These are phyloP conservation scores for Tolypocladium paradoxum DNA, from an alignment of 2,329 filamentous ascomycete species.

Conservation along the genomic window DNA sequence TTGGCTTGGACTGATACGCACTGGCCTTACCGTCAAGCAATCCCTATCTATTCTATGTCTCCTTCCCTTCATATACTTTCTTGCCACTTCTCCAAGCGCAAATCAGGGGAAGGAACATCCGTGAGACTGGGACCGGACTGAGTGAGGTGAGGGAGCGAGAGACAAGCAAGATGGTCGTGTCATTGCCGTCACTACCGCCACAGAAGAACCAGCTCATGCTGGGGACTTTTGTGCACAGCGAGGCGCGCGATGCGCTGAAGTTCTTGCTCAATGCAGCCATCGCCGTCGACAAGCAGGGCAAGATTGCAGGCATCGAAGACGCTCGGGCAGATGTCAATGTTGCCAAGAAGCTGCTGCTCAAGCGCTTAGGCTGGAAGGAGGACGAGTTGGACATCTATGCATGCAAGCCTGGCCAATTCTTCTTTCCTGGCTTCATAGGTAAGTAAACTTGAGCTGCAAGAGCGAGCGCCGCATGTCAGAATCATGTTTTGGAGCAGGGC, in stretches of 20 bases:
- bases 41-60: no score
- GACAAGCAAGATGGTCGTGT: conserved; percentile 1
- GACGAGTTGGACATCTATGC: conserved; percentile 26
- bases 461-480: no score
- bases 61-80: no score
- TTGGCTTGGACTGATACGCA: no score
- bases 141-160: no score
- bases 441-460: conserved; percentile 6
- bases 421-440: conserved; percentile 78
- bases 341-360: conserved; percentile 21
- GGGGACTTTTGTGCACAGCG: conserved; percentile 46
- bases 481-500: no score
- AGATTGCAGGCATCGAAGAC: conserved; percentile 36
- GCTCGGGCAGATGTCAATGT: conserved; percentile 20
- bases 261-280: conserved; percentile 40
- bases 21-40: no score
- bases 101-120: no score
- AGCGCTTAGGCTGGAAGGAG: conserved; percentile 33
- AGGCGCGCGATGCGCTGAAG: conserved; percentile 35
- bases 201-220: conserved; percentile 35
- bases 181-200: conserved; percentile 5
- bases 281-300: conserved; percentile 36
- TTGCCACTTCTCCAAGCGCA: no score
- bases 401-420: conserved; percentile 50
- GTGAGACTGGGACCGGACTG: no score